Conservation (phyloP, 495 filamentous ascomycete genomes). For the Aspergillus kassunensis region DNA sequence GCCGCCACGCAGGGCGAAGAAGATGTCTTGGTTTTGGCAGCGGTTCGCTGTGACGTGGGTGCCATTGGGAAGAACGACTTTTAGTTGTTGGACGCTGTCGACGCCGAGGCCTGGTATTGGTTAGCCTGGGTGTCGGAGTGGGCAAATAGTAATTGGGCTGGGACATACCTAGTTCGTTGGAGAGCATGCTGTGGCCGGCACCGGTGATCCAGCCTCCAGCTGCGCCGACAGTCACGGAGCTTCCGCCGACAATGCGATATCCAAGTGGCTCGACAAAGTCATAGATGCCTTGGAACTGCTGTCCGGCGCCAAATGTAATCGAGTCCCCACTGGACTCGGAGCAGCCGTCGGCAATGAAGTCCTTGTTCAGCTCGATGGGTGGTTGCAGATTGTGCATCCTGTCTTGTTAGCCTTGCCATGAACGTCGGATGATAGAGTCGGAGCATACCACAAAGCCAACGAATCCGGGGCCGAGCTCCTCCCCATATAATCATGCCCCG, state of each 20-base stretch:
- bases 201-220: slow-evolving; percentile 41
- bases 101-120: slow-evolving; percentile 22
- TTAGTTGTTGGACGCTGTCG: slow-evolving; percentile 26
- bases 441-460: slow-evolving; percentile 49
- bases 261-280: slow-evolving; percentile 25
- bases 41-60: slow-evolving; percentile 39
- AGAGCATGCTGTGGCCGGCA: slow-evolving; percentile 39
- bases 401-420: not conserved
- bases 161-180: slow-evolving; percentile 16
- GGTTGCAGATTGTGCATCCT: slow-evolving; percentile 6
- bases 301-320: slow-evolving; percentile 50
- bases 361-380: not conserved
- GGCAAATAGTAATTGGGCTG: not conserved
- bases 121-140: slow-evolving; percentile 1
- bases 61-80: slow-evolving; percentile 49
- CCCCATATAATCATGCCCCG: slow-evolving; percentile 49
- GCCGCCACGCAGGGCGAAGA: slow-evolving; percentile 51
- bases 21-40: slow-evolving; percentile 49
- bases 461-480: slow-evolving; percentile 50
- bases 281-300: slow-evolving; percentile 46
- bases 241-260: slow-evolving; percentile 25
- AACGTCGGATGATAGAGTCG: not conserved
- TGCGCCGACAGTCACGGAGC: slow-evolving; percentile 22
- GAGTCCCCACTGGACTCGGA: slow-evolving; percentile 4
- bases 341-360: slow-evolving; percentile 5